Evolutionary conservation across 2,329 filamentous ascomycete genomes (phyloP), one percentile per base, ranked within the genome.

Genomic region (Penicillium concentricum): DNA sequence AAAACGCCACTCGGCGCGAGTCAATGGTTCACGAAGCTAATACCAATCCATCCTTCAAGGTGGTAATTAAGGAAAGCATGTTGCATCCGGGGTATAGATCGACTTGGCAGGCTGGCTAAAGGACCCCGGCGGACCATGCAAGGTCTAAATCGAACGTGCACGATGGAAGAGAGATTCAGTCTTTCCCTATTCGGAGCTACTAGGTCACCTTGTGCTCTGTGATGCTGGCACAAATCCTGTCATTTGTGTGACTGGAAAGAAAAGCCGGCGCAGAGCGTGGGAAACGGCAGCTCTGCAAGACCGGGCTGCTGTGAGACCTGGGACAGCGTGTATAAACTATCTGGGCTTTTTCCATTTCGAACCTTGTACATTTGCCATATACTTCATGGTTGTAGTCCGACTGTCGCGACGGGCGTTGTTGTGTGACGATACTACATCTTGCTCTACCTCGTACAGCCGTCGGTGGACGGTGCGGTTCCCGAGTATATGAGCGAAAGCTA

Each of bases 401-500:
- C 18, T 41, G 42, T 37, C n/a, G 16, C 22, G 35, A 41, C 46
- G 24, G 50, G 57, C 55, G 51, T 57, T 55, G 51, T 61, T 51
- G 58, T 60, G 48, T 39, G 42, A 57, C 56, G 42, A 32, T 48
- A 55, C 53, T 46, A 41, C 52, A 54, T 60, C 58, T 60, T 54
- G 56, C 55, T 59, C 54, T 44, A 53, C 56, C 48, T 65, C 54
- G 58, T 61, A 66, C 62, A 62, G 50, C 54, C 60, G 55, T 45
- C 26, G 52, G 50, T 35, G 24, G 56, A 39, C n/a, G 22, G 18
- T 50, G 35, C 42, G 37, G 26, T 39, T 43, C 50, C 42, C 38
- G 54, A 32, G 51, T 32, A 60, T 58, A 54, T 61, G 56, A 50
- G 32, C 47, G 39, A 44, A 51, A 42, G 46, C 22, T 32, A 50